phyloP scores from a whole-genome alignment of 164 flowering plant genomes.

The Litsea cubeba region DNA sequence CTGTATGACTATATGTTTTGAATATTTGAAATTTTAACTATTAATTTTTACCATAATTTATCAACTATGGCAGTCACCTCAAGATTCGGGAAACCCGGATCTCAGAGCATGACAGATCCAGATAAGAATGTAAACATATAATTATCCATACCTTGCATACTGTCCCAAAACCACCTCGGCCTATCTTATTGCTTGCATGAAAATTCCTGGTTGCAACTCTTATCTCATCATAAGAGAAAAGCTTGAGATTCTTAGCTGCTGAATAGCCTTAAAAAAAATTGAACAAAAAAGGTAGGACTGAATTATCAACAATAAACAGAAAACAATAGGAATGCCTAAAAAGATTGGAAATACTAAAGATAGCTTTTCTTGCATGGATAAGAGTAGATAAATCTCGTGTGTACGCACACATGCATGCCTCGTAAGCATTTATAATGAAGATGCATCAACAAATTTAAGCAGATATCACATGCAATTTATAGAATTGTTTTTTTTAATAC shows the following conservation, averaged over 20 bases:
- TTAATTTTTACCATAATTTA: too few species aligned
- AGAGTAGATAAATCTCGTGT: background rate
- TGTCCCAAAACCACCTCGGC: slow-evolving; percentile 77
- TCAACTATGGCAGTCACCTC: too few species aligned
- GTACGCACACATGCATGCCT: too few species aligned
- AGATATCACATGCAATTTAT: too few species aligned
- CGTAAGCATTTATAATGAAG: too few species aligned
- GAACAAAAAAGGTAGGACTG: slow-evolving; percentile 1
- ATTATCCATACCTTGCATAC: slow-evolving; percentile 56
- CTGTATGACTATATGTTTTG: too few species aligned
- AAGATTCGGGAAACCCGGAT: too few species aligned
- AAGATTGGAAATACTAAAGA: background rate
- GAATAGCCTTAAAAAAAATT: slow-evolving; percentile 23
- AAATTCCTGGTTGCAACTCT: slow-evolving; percentile 54
- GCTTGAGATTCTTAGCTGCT: slow-evolving; percentile 29
- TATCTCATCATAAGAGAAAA: slow-evolving; percentile 48
- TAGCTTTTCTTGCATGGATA: background rate
- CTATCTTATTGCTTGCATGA: slow-evolving; percentile 50
- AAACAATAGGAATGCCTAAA: too few species aligned
- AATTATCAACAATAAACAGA: background rate
- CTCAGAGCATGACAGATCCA: background rate
- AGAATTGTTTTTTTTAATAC: too few species aligned
- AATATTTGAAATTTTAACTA: too few species aligned
- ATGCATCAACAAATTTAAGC: too few species aligned
- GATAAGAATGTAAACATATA: background rate